phyloP scores from a whole-genome alignment of 2,329 filamentous ascomycete genomes.

The Neopestalotiopsis sp. region DNA sequence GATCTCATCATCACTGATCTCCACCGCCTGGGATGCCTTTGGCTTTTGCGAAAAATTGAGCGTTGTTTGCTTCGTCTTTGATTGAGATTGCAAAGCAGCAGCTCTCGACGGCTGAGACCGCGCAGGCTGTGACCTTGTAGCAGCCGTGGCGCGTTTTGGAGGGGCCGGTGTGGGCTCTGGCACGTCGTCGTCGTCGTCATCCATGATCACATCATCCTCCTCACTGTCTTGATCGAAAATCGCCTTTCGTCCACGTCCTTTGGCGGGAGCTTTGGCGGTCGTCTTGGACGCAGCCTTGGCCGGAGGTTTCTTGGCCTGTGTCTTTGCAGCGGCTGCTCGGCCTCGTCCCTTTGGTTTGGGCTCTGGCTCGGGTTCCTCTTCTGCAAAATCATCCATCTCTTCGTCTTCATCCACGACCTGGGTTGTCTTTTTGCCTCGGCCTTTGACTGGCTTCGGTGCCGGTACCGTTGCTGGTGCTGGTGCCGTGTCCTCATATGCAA shows the following conservation, averaged over 20 bases:
- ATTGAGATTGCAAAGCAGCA: constrained; percentile 27
- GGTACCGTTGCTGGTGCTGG: constrained; percentile 38
- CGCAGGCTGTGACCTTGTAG: constrained; percentile 40
- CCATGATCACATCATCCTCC: constrained; percentile 57
- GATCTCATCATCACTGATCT: constrained; percentile 71
- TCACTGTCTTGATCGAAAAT: constrained; percentile 45
- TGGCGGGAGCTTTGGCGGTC: constrained; percentile 46
- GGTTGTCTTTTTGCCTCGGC: constrained; percentile 31
- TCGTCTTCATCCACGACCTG: constrained; percentile 35
- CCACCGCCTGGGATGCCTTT: constrained; percentile 54
- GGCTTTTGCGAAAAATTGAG: constrained; percentile 55
- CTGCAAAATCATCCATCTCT: constrained; percentile 33
- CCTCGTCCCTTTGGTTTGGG: constrained; percentile 34
- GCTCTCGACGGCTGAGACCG: constrained; percentile 39
- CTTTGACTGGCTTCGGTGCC: constrained; percentile 38
- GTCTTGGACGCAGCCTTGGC: constrained; percentile 44
- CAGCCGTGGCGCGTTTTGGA: constrained; percentile 35
- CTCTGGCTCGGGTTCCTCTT: constrained; percentile 26
- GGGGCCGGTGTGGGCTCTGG: constrained; percentile 41
- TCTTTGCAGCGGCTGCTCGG: constrained; percentile 34
- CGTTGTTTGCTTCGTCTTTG: constrained; percentile 51
- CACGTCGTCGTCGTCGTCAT: constrained; percentile 61
- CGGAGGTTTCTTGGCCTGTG: constrained; percentile 42
- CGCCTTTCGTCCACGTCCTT: constrained; percentile 47
- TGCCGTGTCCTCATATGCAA: constrained; percentile 47